Conservation (phyloP, 202 grass and related monocot species). For the Hordeum pubiflorum region DNA sequence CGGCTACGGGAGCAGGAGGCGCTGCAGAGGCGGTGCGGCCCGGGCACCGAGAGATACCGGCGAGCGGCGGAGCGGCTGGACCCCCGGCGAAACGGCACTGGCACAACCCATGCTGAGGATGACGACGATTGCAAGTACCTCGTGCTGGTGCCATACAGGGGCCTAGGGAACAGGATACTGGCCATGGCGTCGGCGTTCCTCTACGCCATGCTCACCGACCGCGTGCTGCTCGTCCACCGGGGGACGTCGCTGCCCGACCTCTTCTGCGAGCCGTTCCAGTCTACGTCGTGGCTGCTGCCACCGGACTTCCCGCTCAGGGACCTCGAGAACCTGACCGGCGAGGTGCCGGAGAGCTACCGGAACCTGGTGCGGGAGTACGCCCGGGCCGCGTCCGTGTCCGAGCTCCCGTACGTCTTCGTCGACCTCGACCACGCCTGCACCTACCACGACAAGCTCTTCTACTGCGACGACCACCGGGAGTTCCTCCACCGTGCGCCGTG, state of each 20-base stretch:
- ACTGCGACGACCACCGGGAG: conserved; percentile 49
- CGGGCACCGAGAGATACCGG: conserved; percentile 42
- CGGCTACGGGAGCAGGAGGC: conserved; percentile 64
- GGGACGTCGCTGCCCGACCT: conserved; percentile 36
- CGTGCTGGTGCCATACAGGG: conserved; percentile 53
- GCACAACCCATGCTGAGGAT: background rate
- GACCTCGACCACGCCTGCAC: conserved; percentile 47
- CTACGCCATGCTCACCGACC: conserved; percentile 62
- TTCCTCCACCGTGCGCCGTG: conserved; percentile 50
- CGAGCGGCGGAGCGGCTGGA: conserved; percentile 31
- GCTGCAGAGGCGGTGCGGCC: conserved; percentile 65
- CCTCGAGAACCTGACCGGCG: conserved; percentile 22
- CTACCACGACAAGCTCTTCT: conserved; percentile 65
- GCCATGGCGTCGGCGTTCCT: conserved; percentile 66
- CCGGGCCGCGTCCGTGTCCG: background rate
- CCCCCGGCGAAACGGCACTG: background rate
- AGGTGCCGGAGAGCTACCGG: conserved; percentile 40
- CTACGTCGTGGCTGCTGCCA: conserved; percentile 67
- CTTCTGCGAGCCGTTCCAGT: conserved; percentile 78
- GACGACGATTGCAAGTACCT: conserved; percentile 49
- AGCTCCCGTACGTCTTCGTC: conserved; percentile 51
- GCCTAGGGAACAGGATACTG: conserved; percentile 70
- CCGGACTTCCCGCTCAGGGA: conserved; percentile 38
- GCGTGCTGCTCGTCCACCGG: conserved; percentile 55
- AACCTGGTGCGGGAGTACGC: conserved; percentile 31